These are phyloP conservation scores for Tetrahymena borealis DNA, from an alignment of 73 alveolate species.

Conservation along the genomic window DNA sequence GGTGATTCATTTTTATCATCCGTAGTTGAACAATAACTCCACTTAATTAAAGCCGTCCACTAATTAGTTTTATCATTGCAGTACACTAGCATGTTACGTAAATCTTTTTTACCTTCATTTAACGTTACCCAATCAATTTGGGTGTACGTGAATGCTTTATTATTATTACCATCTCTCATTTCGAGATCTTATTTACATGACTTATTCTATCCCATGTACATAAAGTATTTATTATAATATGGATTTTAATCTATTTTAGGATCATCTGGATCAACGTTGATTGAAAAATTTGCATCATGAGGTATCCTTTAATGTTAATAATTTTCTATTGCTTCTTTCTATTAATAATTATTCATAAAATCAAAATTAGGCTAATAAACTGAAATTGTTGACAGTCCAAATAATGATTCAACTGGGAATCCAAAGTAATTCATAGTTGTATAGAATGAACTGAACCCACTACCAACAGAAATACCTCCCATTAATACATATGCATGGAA, in stretches of 20 bases:
- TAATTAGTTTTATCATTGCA: not conserved
- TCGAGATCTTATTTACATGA: not conserved
- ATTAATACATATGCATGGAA: conserved; percentile 49
- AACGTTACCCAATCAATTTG: conserved; percentile 20
- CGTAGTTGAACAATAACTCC: conserved; percentile 45
- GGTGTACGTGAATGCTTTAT: not conserved
- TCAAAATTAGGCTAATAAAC: conserved; percentile 46
- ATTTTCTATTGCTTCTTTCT: not conserved
- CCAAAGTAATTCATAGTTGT: conserved; percentile 86
- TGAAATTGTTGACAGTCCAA: conserved; percentile 11
- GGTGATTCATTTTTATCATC: conserved; percentile 64
- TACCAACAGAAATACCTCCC: conserved; percentile 60
- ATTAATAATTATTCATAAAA: conserved; percentile 12
- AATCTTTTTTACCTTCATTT: conserved; percentile 6
- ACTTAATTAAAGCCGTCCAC: conserved; percentile 14
- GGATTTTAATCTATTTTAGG: not conserved
- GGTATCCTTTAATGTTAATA: not conserved
- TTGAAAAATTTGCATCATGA: not conserved
- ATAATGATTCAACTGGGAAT: conserved; percentile 47
- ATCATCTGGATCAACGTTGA: conserved; percentile 8
- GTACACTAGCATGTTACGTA: conserved; percentile 13
- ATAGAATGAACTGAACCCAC: conserved; percentile 73
- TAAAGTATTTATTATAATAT: not conserved
- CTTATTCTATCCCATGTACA: not conserved
- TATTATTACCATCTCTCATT: not conserved